These are phyloP conservation scores for Colletotrichum sp. DNA, from an alignment of 2,329 filamentous ascomycete genomes.

Conservation along the genomic window DNA sequence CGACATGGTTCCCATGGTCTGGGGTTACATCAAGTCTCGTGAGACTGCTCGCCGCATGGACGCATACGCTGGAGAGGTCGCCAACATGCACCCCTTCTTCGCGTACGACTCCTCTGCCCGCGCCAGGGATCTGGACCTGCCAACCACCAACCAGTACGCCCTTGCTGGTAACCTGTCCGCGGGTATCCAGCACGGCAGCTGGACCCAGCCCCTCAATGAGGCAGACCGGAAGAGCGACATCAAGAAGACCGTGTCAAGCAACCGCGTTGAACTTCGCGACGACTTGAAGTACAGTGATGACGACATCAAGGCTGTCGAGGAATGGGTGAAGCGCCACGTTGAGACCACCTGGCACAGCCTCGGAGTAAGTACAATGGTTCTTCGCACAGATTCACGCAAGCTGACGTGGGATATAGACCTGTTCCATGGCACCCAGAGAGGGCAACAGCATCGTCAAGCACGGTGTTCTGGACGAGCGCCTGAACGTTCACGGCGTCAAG, in stretches of 20 bases:
- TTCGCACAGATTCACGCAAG: not conserved
- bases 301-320: conserved; percentile 71
- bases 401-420: conserved; percentile 50
- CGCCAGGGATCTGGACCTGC: conserved; percentile 74
- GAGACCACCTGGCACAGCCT: conserved; percentile 77
- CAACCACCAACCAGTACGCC: conserved; percentile 77
- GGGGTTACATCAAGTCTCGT: conserved; percentile 83
- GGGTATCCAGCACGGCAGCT: conserved; percentile 75
- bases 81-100: conserved; percentile 74
- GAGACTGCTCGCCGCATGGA: conserved; percentile 82
- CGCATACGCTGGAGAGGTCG: conserved; percentile 77
- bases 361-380: conserved; percentile 42
- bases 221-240: conserved; percentile 52
- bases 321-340: conserved; percentile 74
- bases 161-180: conserved; percentile 74
- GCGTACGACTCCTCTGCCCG: conserved; percentile 72
- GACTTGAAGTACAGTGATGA: conserved; percentile 69
- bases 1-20: conserved; percentile 85
- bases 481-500: conserved; percentile 80
- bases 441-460: conserved; percentile 84
- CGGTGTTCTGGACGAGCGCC: conserved; percentile 76
- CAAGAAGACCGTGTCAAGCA: conserved; percentile 63
- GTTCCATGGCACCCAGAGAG: conserved; percentile 77
- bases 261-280: conserved; percentile 62
- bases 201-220: conserved; percentile 65